Evolutionary conservation across 169 alveolate species (phyloP).

Genomic region (Eimeria maxima): DNA sequence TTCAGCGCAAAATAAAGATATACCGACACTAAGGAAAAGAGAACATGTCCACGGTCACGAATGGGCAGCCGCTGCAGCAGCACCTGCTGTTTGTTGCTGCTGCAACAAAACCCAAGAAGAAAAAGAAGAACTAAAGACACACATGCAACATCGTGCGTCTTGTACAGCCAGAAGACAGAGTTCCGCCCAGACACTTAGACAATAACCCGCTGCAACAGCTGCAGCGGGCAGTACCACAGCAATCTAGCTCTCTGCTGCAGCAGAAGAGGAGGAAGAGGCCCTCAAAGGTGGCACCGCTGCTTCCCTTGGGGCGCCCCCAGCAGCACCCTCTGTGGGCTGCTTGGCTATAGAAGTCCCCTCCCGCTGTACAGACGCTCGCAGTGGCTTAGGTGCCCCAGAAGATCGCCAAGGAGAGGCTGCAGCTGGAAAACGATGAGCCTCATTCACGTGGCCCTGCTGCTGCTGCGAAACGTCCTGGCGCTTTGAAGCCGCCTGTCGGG

Average conservation of each 20-base stretch:
- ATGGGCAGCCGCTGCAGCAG: not conserved
- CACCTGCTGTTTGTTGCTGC: not conserved
- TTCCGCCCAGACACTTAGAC: not conserved
- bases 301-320: not conserved
- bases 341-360: not conserved
- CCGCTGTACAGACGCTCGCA: not conserved
- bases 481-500: slow-evolving; percentile 2
- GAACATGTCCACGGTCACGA: no score
- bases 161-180: no score
- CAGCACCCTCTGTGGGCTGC: not conserved
- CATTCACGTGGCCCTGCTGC: not conserved
- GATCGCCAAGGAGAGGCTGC: not conserved
- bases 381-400: not conserved
- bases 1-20: no score
- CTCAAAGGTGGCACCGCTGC: not conserved
- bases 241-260: not conserved
- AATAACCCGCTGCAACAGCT: not conserved
- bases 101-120: not conserved
- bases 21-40: no score
- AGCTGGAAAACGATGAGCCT: not conserved
- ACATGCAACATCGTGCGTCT: not conserved
- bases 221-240: not conserved
- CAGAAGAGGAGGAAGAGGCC: not conserved
- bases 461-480: slow-evolving; percentile 15
- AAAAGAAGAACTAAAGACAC: not conserved